Conservation (phyloP, 2,329 filamentous ascomycete species). For the Metarhizium rileyi region DNA sequence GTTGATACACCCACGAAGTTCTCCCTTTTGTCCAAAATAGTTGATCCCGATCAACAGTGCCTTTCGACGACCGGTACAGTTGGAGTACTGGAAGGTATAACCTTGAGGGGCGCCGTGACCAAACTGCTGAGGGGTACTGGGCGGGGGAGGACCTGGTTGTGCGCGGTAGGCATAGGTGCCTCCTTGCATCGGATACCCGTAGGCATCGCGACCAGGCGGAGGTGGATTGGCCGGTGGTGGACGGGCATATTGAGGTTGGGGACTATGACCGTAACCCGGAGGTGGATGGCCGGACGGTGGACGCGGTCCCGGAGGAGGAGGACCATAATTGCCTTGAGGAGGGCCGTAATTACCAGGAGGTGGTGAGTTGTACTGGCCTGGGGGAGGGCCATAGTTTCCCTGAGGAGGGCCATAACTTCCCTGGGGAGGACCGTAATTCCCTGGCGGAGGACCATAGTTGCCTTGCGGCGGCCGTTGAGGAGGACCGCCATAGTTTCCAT, state of each 20-base stretch:
- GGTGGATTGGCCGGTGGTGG: conserved; percentile 28
- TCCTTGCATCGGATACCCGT: conserved; percentile 34
- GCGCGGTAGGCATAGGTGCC: conserved; percentile 18
- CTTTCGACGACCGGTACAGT: conserved; percentile 63
- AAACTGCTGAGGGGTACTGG: conserved; percentile 44
- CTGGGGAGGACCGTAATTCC: conserved; percentile 10
- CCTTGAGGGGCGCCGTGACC: conserved; percentile 57
- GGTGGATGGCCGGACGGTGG: conserved; percentile 12
- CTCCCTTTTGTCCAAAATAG: conserved; percentile 63
- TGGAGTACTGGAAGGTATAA: conserved; percentile 68
- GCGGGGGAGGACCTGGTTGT: conserved; percentile 32
- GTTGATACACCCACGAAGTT: conserved; percentile 71
- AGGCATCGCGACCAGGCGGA: conserved; percentile 32
- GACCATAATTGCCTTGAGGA: conserved; percentile 13
- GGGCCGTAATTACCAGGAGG: conserved; percentile 16
- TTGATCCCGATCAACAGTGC: conserved; percentile 73
- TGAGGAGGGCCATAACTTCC: conserved; percentile 6
- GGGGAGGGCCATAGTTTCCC: conserved; percentile 15
- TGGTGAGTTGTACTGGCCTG: conserved; percentile 14
- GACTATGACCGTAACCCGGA: conserved; percentile 11
- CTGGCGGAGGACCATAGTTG: conserved; percentile 14
- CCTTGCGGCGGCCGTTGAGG: conserved; percentile 12
- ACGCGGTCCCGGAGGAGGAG: conserved; percentile 13
- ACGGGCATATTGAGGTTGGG: conserved; percentile 8
- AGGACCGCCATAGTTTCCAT: conserved; percentile 18